Conservation (phyloP, 192 early-diverging fungal species). For the Rhizophagus sp. region DNA sequence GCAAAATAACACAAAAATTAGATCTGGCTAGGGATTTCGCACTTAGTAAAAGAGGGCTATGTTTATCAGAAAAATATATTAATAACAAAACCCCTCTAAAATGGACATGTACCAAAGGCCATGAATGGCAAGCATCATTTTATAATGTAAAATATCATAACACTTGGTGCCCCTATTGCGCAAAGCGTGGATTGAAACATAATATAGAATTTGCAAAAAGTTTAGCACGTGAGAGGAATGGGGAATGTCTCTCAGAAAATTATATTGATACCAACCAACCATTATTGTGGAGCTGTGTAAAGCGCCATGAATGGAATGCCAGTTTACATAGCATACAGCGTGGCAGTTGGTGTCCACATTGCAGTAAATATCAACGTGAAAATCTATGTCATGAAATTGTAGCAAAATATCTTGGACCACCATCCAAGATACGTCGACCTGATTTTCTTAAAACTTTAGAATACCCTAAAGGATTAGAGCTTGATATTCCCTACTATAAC, state of each 20-base stretch:
- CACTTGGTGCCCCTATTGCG: not conserved
- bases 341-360: not conserved
- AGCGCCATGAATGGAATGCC: not conserved
- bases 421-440: too few species aligned
- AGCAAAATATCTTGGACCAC: too few species aligned
- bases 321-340: not conserved
- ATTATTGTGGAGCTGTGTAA: constrained; percentile 1
- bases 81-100: not conserved
- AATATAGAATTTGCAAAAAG: not conserved
- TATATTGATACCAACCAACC: not conserved
- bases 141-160: not conserved
- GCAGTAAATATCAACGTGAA: too few species aligned
- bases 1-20: too few species aligned
- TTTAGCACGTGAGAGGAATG: constrained; percentile 5
- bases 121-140: not conserved
- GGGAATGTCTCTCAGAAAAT: constrained; percentile 6
- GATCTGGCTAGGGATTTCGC: not conserved
- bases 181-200: not conserved
- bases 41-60: not conserved
- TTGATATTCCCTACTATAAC: too few species aligned
- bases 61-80: not conserved
- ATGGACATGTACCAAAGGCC: not conserved
- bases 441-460: constrained; percentile 8
- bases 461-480: not conserved
- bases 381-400: too few species aligned